Evolutionary conservation across 345 rosid genomes (phyloP), one percentile per base, ranked within the genome.

Genomic region (Crucihimalaya himalaica): DNA sequence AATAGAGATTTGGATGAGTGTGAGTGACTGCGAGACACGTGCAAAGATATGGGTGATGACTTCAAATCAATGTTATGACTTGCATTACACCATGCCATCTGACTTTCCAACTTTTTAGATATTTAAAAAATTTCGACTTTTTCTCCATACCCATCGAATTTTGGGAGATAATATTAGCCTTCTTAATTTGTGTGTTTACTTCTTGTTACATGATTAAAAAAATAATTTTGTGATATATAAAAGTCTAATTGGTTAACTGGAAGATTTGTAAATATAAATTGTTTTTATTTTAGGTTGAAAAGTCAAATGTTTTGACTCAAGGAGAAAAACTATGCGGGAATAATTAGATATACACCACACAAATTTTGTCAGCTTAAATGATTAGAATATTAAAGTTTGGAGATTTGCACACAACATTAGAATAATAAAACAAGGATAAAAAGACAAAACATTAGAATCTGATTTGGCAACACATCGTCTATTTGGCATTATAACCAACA

Each of bases 11-110:
- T 53, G 64, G 69, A 52, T 68, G 63, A 43, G 69, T 75, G 42
- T 23, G 63, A 66, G 64, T 42, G 69, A 52, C 15, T 52, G 55
- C 10, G 14, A 52, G 74, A 75, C 79, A 68, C 79, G 74, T 75
- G 79, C 79, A 52, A 23, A 60, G 63, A 75, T 75, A 31, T 75
- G 56, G 63, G 60, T 75, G 74, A 75, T 68, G 79, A 68, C 79
- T 75, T 67, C n/a, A 50, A 66, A 74, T 57, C 67, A 56, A 54
- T 72, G 9, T 31, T 54, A 74, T 48, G 72, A 74, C 70, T 21
- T 56, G 4, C 71, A 46, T 48, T 74, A 19, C 46, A 66, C 31
- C 19, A 51, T 75, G 74, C 61, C 74, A 68, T 75, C 70, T 43
- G 50, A 31, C 48, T 61, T 73, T 75, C 51, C 28, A 50, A 21